Evolutionary conservation across 768 basidiomycete genomes (phyloP).

Genomic region (Mycena latifolia): DNA sequence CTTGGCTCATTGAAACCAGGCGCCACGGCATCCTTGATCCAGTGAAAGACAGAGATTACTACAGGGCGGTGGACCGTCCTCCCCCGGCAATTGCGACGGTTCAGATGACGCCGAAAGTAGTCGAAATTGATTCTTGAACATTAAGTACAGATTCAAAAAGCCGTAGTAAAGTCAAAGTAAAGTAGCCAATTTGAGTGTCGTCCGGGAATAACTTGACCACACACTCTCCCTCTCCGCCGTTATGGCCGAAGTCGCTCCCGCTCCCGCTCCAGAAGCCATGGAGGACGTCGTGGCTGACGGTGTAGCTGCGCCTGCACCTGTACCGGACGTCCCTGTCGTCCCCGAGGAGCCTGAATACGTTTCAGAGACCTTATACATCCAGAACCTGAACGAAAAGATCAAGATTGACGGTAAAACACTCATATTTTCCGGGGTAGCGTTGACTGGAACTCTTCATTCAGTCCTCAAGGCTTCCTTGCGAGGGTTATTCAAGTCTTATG

Average conservation of each 20-base stretch:
- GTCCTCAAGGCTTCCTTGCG: conserved; percentile 91
- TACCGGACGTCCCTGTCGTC: conserved; percentile 32
- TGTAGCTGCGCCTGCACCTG: conserved; percentile 28
- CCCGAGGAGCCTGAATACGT: conserved; percentile 57
- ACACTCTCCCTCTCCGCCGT: conserved; percentile 3
- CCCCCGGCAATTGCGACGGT: conserved; percentile 5
- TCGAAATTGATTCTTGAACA: background rate
- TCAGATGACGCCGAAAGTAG: conserved; percentile 27
- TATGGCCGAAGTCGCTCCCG: conserved; percentile 48
- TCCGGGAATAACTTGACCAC: conserved; percentile 7
- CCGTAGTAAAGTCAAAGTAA: too few species aligned
- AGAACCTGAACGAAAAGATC: conserved; percentile 96
- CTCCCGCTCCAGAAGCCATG: conserved; percentile 45
- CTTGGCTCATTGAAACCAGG: conserved; percentile 9
- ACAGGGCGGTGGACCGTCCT: conserved; percentile 14
- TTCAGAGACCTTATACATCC: conserved; percentile 94
- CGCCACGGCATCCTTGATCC: conserved; percentile 1
- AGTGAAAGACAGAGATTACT: conserved; percentile 22
- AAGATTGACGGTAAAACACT: conserved; percentile 75
- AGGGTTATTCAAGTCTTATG: conserved; percentile 93
- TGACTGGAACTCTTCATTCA: conserved; percentile 42
- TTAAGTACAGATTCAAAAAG: too few species aligned
- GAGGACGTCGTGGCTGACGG: conserved; percentile 46
- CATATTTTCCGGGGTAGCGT: conserved; percentile 13
- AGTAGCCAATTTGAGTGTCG: too few species aligned